Conservation (phyloP, 2,329 filamentous ascomycete species). For the Colletotrichum lupini region DNA sequence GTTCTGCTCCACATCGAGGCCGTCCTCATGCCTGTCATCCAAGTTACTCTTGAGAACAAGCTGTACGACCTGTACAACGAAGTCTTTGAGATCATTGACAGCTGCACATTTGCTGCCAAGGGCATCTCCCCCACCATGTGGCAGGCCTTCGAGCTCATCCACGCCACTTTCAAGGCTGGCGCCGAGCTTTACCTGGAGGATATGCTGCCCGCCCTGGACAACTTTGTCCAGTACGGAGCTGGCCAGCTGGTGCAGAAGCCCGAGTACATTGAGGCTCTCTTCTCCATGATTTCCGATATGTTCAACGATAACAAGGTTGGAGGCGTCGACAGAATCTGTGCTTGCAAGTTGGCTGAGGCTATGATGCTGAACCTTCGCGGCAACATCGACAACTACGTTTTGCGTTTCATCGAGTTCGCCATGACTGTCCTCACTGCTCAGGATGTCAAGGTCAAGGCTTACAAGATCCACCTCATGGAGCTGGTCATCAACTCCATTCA, state of each 20-base stretch:
- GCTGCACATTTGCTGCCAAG: constrained; percentile 98
- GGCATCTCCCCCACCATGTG: constrained; percentile 97
- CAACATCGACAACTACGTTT: constrained; percentile 87
- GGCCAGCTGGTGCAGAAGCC: constrained; percentile 84
- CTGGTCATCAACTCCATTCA: constrained; percentile 99
- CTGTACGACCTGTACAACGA: constrained; percentile 98
- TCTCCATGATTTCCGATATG: constrained; percentile 94
- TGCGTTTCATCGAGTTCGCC: constrained; percentile 88
- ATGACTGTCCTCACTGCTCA: constrained; percentile 83
- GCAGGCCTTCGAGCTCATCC: constrained; percentile 97
- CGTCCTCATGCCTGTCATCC: constrained; percentile 96
- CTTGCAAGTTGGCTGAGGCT: constrained; percentile 96
- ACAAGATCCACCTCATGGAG: constrained; percentile 97
- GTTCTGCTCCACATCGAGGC: constrained; percentile 94
- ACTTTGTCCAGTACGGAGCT: constrained; percentile 95
- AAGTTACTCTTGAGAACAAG: constrained; percentile 96
- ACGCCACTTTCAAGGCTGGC: constrained; percentile 95
- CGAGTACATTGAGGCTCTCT: constrained; percentile 86
- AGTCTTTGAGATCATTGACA: constrained; percentile 98
- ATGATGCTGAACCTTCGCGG: constrained; percentile 96
- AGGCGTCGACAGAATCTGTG: constrained; percentile 94
- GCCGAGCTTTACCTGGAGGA: constrained; percentile 98
- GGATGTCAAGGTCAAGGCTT: constrained; percentile 89
- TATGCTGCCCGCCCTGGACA: constrained; percentile 97
- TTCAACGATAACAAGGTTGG: constrained; percentile 93